These are phyloP conservation scores for Ascochyta lentis DNA, from an alignment of 2,329 filamentous ascomycete genomes.

Conservation along the genomic window DNA sequence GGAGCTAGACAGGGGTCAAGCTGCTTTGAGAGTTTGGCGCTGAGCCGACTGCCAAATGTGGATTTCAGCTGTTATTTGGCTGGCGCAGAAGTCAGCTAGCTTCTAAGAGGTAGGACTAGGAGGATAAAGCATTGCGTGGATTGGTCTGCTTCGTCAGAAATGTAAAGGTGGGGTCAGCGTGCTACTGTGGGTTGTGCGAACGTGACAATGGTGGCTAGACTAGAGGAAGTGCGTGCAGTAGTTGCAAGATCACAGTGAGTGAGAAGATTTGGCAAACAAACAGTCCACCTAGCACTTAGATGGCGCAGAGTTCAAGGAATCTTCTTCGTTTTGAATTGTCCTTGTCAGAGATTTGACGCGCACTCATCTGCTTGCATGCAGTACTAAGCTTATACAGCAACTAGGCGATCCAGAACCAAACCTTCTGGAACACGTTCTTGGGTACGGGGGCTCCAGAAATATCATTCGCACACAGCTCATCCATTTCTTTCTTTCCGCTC, in stretches of 20 bases:
- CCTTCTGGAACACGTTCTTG: constrained; percentile 42
- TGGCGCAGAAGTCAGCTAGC: constrained; percentile 2
- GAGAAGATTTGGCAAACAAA: not conserved
- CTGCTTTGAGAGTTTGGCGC: not conserved
- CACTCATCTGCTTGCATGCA: not conserved
- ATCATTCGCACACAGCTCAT: constrained; percentile 44
- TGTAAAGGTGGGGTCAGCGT: not conserved
- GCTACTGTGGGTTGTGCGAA: not conserved
- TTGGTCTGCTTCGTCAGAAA: not conserved
- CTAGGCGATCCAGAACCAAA: constrained; percentile 50
- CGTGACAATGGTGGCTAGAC: not conserved
- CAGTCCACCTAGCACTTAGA: not conserved
- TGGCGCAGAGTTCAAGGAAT: not conserved
- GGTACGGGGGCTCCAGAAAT: constrained; percentile 39
- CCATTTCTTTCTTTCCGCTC: constrained; percentile 47
- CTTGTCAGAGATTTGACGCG: constrained; percentile 1
- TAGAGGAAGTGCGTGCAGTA: not conserved
- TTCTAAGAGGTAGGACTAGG: not conserved
- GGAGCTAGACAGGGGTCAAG: not conserved
- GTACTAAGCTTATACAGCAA: not conserved
- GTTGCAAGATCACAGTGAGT: not conserved
- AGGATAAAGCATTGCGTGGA: constrained; percentile 3
- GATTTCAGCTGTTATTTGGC: constrained; percentile 11
- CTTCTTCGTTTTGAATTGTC: not conserved
- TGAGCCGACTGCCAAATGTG: constrained; percentile 3